A percentile compares a stretch with the other conserved stretches of the same genome.
phyloP scores from a whole-genome alignment of 2,329 filamentous ascomycete species.

The Aspergillus sp. region DNA sequence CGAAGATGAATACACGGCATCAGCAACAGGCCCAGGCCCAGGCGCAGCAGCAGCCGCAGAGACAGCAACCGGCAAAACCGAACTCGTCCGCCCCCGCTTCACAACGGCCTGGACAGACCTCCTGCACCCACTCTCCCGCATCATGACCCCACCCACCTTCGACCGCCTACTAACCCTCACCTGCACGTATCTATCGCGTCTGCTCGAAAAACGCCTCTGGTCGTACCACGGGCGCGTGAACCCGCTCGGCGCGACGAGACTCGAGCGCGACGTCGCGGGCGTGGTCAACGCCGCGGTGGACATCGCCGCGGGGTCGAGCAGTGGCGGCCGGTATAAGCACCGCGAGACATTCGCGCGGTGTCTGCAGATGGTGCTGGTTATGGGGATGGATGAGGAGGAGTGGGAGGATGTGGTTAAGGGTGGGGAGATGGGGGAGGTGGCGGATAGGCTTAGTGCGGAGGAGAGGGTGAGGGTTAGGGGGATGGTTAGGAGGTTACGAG shows the following conservation, averaged over 20 bases:
- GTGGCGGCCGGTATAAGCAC: constrained; percentile 57
- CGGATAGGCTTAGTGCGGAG: constrained; percentile 60
- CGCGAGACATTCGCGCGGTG: constrained; percentile 69
- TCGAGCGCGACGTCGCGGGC: constrained; percentile 75
- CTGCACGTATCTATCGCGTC: constrained; percentile 63
- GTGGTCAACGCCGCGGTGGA: constrained; percentile 51
- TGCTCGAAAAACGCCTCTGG: constrained; percentile 83
- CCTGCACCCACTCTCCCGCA: constrained; percentile 72
- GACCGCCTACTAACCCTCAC: constrained; percentile 67
- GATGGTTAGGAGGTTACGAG: constrained; percentile 44
- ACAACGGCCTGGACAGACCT: constrained; percentile 77
- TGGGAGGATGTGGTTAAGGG: constrained; percentile 67
- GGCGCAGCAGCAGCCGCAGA: constrained; percentile 5
- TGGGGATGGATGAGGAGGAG: constrained; percentile 94
- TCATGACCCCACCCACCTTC: constrained; percentile 72
- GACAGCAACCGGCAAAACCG: constrained; percentile 29
- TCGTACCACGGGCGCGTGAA: constrained; percentile 70
- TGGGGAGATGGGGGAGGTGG: constrained; percentile 40
- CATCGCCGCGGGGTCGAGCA: constrained; percentile 25
- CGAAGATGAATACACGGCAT: constrained; percentile 29
- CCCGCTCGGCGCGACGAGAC: constrained; percentile 68
- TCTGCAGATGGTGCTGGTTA: constrained; percentile 72
- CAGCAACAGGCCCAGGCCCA: constrained; percentile 19
- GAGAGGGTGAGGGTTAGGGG: constrained; percentile 65
- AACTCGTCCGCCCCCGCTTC: constrained; percentile 70